Percentiles rank a stretch among this genome's conserved stretches.
Evolutionary conservation across 768 basidiomycete genomes (phyloP).

Genomic region (Leccinum imitatum): DNA sequence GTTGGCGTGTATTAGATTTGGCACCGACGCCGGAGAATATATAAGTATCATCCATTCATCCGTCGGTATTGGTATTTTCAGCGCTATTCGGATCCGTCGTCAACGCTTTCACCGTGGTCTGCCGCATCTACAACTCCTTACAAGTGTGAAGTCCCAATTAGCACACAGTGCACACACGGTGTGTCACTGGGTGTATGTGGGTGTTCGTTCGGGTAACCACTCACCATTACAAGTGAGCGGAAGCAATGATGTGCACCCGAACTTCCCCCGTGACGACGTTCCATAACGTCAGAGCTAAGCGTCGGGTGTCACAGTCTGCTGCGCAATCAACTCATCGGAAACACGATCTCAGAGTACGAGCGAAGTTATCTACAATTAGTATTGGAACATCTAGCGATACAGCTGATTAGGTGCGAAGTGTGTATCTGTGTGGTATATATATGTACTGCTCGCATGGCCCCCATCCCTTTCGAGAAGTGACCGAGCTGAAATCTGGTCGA

Average conservation of each 20-base stretch:
- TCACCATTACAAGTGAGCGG: background rate
- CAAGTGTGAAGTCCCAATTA: background rate
- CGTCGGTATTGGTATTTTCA: background rate
- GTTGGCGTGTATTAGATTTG: background rate
- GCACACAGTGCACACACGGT: background rate
- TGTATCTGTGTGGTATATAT: background rate
- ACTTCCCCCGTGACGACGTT: background rate
- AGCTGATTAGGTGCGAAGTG: background rate
- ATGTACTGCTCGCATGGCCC: background rate
- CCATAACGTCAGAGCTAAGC: background rate
- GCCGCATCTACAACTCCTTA: background rate
- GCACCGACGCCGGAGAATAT: background rate
- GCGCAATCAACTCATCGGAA: background rate
- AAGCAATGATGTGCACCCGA: background rate
- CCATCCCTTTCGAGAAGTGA: background rate
- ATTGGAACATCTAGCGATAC: background rate
- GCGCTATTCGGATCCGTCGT: background rate
- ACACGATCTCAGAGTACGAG: background rate
- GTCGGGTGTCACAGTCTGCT: background rate
- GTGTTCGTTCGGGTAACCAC: background rate
- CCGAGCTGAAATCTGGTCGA: background rate
- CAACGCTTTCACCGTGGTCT: background rate
- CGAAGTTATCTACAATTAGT: background rate
- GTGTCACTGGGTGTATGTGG: background rate
- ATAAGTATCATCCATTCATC: too few species aligned